Base-by-base conservation (phyloP, 345 rosid genomes). In the Acer yangbiense region DNA sequence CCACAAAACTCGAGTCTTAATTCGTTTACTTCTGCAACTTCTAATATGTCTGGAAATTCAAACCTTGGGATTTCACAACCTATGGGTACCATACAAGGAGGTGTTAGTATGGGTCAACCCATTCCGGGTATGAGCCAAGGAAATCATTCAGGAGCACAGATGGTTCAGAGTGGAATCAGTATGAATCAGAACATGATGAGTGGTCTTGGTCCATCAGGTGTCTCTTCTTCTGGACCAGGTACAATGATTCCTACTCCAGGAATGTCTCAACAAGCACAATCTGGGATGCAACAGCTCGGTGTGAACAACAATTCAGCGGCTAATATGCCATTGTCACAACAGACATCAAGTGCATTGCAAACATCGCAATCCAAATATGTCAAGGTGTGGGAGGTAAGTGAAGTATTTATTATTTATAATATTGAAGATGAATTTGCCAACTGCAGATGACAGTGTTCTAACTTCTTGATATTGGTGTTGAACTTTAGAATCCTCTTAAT, bases 211-310 rank as follows among this genome's bases (percentile, higher is more conserved):
- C 91, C 88, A 75, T 85, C 97, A 52, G 83, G 80, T 62, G 86
- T 88, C 82, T 83, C 99, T 68, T 83, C 99, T 68, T 83, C 94
- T 65, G 98, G 97, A 80, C 77, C 86, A 41, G 87, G 93, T 61
- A 86, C 92, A 66, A 91, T 96, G 97, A 91, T 94, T 82, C 97
- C 97, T 72, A 89, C 98, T 61, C 93, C 97, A 61, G 98, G 99
- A 86, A 89, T 94, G 89, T 65, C 90, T 79, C 95, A 89, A 82
- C 95, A 88, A 85, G 88, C 82, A 58, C 97, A 86, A 75, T 76
- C 91, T 66, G 93, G 88, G 74, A 83, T 92, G 89, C 91, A 85
- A 75, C 80, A 95, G 9, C 88, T 96, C 77, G 86, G 89, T 78
- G 88, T 83, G 65, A 83, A 82, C 79, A 90, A 83, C 78, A 87